Percentiles rank a stretch among this genome's conserved stretches.
phyloP scores from a whole-genome alignment of 495 filamentous ascomycete species.

The Friedmanniomyces simplex region DNA sequence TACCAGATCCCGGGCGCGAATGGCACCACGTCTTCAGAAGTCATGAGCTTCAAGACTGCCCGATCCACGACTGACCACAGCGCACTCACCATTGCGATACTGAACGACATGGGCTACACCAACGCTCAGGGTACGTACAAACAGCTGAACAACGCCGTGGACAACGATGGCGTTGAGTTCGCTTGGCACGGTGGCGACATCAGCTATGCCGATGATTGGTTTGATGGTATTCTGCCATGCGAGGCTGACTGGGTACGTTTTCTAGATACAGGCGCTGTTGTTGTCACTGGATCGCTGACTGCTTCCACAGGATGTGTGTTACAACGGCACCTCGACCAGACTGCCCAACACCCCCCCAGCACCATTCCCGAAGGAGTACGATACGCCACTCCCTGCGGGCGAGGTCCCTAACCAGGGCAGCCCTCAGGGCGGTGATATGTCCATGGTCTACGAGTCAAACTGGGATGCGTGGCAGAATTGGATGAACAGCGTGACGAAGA shows the following conservation, averaged over 20 bases:
- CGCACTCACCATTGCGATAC: constrained; percentile 39
- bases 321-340: constrained; percentile 38
- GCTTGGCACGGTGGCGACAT: constrained; percentile 44
- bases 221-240: constrained; percentile 42
- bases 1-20: constrained; percentile 31
- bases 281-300: background rate
- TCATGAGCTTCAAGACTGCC: constrained; percentile 24
- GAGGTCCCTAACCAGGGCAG: constrained; percentile 41
- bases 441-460: constrained; percentile 36
- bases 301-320: constrained; percentile 35
- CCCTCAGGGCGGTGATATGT: constrained; percentile 41
- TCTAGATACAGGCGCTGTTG: background rate
- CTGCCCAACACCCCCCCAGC: constrained; percentile 29
- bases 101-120: constrained; percentile 42
- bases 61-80: constrained; percentile 36
- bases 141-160: constrained; percentile 22
- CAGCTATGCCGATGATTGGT: constrained; percentile 48
- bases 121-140: constrained; percentile 32
- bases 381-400: constrained; percentile 36
- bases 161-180: constrained; percentile 34
- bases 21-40: constrained; percentile 19
- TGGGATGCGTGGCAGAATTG: constrained; percentile 33
- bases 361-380: constrained; percentile 31
- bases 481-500: constrained; percentile 39
- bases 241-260: constrained; percentile 32